A percentile compares a stretch with the other conserved stretches of the same genome.
Conservation (phyloP, 164 flowering plant species). For the Magnolia changhungtana region DNA sequence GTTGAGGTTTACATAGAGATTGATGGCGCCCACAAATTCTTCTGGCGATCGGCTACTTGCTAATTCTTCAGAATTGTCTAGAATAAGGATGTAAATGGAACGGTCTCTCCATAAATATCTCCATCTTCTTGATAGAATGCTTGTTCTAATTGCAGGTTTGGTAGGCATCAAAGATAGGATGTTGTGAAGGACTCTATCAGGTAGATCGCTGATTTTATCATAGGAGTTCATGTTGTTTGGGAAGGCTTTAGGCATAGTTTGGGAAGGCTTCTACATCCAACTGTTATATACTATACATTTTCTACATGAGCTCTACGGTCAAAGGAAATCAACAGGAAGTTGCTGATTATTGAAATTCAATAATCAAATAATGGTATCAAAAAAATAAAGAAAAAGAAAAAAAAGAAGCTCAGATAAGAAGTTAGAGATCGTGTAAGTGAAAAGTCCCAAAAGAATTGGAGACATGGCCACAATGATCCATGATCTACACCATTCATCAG, state of each 20-base stretch:
- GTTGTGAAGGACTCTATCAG: slow-evolving; percentile 3
- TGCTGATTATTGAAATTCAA: too few relatives aligned
- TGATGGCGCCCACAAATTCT: slow-evolving; percentile 2
- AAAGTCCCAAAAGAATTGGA: too few relatives aligned
- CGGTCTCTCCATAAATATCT: neutral
- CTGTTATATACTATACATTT: too few relatives aligned
- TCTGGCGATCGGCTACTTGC: neutral
- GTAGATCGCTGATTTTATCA: slow-evolving; percentile 8
- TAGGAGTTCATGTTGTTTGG: neutral
- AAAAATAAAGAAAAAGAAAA: too few relatives aligned
- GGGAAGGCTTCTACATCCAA: neutral
- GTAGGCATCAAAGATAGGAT: slow-evolving; percentile 11
- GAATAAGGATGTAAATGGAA: neutral
- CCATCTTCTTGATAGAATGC: slow-evolving; percentile 13
- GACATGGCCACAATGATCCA: too few relatives aligned
- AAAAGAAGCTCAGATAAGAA: too few relatives aligned
- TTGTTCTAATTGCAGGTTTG: slow-evolving; percentile 7
- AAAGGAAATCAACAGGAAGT: too few relatives aligned
- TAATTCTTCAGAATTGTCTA: slow-evolving; percentile 12
- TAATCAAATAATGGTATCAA: too few relatives aligned
- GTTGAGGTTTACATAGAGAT: slow-evolving; percentile 6
- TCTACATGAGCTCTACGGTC: too few relatives aligned
- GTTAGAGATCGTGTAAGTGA: too few relatives aligned
- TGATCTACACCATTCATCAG: too few relatives aligned
- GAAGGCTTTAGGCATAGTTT: neutral